Conservation (phyloP, 805 yeast species). For the Candida pini region DNA sequence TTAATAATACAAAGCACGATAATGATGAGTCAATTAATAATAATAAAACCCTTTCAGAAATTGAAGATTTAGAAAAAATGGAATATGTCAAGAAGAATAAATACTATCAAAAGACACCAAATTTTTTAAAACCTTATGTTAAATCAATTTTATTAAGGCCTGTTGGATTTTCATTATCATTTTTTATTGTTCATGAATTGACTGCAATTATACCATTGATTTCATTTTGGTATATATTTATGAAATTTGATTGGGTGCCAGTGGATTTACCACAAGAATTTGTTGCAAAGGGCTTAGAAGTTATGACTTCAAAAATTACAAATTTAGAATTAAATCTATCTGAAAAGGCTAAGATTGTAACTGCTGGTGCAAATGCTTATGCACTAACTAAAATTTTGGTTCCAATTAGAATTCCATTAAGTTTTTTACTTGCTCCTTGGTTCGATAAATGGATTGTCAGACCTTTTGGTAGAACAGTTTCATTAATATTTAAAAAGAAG, state of each 20-base stretch:
- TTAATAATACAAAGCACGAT: neutral
- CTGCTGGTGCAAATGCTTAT: conserved; percentile 33
- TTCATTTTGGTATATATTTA: conserved; percentile 45
- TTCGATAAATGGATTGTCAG: conserved; percentile 29
- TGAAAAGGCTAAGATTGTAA: conserved; percentile 25
- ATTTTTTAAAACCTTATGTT: conserved; percentile 28
- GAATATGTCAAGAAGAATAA: conserved; percentile 24
- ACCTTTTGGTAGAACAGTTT: conserved; percentile 23
- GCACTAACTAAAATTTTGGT: conserved; percentile 27
- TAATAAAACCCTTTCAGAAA: conserved; percentile 11
- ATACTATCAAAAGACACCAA: conserved; percentile 27
- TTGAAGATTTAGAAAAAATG: conserved; percentile 18
- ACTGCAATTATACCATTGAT: conserved; percentile 49
- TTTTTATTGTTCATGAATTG: conserved; percentile 46
- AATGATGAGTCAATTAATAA: neutral
- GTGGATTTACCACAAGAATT: conserved; percentile 45
- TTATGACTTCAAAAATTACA: conserved; percentile 35
- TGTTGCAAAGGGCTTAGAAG: conserved; percentile 39
- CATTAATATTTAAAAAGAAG: conserved; percentile 11
- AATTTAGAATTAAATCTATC: conserved; percentile 20
- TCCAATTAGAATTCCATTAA: conserved; percentile 26
- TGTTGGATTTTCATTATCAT: conserved; percentile 36
- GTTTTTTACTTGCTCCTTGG: conserved; percentile 29
- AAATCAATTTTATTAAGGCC: conserved; percentile 27
- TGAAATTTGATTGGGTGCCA: conserved; percentile 38